Evolutionary conservation across 2,329 filamentous ascomycete species (phyloP), one percentile per base, ranked within the genome.

Genomic region (Botryotinia convoluta): DNA sequence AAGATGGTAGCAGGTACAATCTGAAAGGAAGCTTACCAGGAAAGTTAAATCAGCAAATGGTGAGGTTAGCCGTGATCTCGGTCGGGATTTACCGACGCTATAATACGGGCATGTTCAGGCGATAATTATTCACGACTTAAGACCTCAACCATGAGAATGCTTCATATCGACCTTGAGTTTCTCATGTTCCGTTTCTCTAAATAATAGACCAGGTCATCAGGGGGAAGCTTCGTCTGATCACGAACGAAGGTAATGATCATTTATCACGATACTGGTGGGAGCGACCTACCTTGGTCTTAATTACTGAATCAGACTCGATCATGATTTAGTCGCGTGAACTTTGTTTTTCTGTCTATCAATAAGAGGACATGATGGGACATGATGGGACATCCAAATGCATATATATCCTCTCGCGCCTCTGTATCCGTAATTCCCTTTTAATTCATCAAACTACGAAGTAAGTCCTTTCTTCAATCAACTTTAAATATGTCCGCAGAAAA

Each of bases 301-400:
- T 51, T 16, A 57, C 65, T 57, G 26, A 20, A 42, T 26, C 35
- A 57, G n/a, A 32, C 35, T 42, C 16, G 26, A 57, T 42, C 65
- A 69, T 57, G 65, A 69, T 57, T 20, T 57, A 69, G 65, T 57
- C 65, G 35, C 65, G 65, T 69, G 65, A 69, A 57, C 35, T 39
- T 69, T 42, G 45, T 57, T 42, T 69, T 48, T 57, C 65, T n/a
- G 39, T 69, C 48, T 69, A 42, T 69, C 37, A 32, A 42, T 37
- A 39, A 6, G 10, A 69, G 35, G 8, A n/a, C 54, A 39, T 42
- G 18, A 68, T 42, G 20, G 16, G 18, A 48, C 44, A 45, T 45
- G 4, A 67, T 29, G 35, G 18, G 35, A 54, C 20, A 29, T 32
- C 1, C 18, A 26, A 10, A 57, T 59, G 29, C 26, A n/a, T 57